Evolutionary conservation across 352 stramenopile genomes (phyloP), one percentile per base, ranked within the genome.

Genomic region (Phytopythium helicoides): DNA sequence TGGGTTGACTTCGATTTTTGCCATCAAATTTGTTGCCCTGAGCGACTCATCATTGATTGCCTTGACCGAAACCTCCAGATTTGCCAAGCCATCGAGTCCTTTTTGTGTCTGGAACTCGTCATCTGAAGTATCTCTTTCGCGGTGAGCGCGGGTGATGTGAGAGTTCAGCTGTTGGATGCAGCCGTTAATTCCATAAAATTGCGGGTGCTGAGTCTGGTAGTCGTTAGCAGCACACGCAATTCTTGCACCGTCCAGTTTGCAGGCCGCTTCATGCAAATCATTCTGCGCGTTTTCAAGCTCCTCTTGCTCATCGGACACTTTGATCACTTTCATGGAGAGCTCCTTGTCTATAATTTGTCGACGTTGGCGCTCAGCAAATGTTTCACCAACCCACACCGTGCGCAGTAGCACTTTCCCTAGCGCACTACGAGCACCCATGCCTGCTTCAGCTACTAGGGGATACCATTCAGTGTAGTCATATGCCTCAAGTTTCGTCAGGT

Each of bases 121-220:
- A 40, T 90, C 80, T 0, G 66, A 65, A 8, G 75, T 68, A n/a
- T 54, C 60, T 23, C 63, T 81, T 23, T 87, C 71, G n/a, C 63
- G 62, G 55, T 88, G 76, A 3, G 81, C 76, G 23, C 71, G 65
- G 6, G 76, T 52, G 36, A 91, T 78, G 41, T 87, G 77, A 5
- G 66, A 61, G 39, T 87, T 86, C 7, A 88, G 54, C 15, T 82
- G 68, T 33, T 91, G 77, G 54, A 91, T 87, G 56, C 77, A 89
- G 10, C 81, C 81, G 44, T 91, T 91, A 38, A 91, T 76, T 6
- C 81, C 81, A 48, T 91, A 91, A 50, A 91, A 91, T n/a, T 76
- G 67, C 3, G 81, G 81, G 11, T 89, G 66, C 3, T 68, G 71
- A 2, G 69, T 23, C 39, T 77, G 76, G 42, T 91, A 91, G 35